phyloP scores from a whole-genome alignment of 2,329 filamentous ascomycete genomes.

The Nectriaceae sp. region DNA sequence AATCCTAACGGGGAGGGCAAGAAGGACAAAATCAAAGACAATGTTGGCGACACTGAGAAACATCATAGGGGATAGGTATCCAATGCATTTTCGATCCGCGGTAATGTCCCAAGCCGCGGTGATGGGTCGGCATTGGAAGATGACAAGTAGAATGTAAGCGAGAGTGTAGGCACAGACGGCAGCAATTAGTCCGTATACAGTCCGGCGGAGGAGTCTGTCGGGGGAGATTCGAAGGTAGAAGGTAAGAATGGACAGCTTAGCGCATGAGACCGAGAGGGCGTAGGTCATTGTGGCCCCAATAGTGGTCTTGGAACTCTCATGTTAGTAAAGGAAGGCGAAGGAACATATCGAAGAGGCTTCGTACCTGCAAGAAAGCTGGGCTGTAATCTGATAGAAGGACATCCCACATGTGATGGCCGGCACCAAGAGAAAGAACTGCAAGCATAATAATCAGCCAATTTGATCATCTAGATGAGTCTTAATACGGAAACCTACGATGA shows the following conservation, averaged over 20 bases:
- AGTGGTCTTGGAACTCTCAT: conserved; percentile 21
- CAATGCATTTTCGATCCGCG: conserved; percentile 40
- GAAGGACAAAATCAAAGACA: conserved; percentile 47
- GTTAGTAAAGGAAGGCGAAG: background rate
- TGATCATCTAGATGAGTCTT: background rate
- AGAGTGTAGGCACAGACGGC: conserved; percentile 43
- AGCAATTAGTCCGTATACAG: conserved; percentile 28
- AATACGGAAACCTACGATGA: conserved; percentile 19
- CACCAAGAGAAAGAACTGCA: conserved; percentile 27
- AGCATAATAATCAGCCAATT: background rate
- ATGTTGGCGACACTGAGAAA: conserved; percentile 40
- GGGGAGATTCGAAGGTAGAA: conserved; percentile 47
- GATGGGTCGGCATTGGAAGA: conserved; percentile 45
- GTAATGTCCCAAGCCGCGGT: conserved; percentile 43
- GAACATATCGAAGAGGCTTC: background rate
- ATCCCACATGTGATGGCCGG: conserved; percentile 34
- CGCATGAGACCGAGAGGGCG: conserved; percentile 38
- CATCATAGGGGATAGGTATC: conserved; percentile 34
- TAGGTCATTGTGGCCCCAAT: conserved; percentile 44
- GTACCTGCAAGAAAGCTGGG: conserved; percentile 27
- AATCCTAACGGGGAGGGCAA: conserved; percentile 45
- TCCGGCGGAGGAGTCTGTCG: conserved; percentile 20
- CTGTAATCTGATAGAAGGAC: conserved; percentile 19
- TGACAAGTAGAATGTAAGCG: conserved; percentile 39
- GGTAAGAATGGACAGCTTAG: conserved; percentile 47